phyloP scores from a whole-genome alignment of 371 early-diverging fungal genomes.

The Parasitella parasitica region DNA sequence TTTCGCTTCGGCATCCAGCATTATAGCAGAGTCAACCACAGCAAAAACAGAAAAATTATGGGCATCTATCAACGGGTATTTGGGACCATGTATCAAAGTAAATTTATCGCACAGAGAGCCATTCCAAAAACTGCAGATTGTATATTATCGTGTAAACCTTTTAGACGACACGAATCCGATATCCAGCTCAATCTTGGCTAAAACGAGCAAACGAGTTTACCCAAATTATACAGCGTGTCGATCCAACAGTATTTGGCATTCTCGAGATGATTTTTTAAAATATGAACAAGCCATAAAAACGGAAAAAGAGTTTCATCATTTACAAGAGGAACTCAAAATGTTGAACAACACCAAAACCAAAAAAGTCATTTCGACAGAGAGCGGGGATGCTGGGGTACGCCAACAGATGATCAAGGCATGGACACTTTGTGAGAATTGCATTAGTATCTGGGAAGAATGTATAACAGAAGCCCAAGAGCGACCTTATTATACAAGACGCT shows the following conservation, averaged over 20 bases:
- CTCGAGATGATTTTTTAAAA: constrained; percentile 51
- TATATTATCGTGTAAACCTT: constrained; percentile 48
- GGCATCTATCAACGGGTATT: neutral
- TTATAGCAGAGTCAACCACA: neutral
- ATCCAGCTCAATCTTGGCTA: constrained; percentile 55
- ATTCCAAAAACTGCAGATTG: constrained; percentile 53
- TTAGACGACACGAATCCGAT: constrained; percentile 38
- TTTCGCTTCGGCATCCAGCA: neutral
- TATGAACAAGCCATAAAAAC: constrained; percentile 56
- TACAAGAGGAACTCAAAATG: constrained; percentile 22
- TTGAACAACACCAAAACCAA: constrained; percentile 10
- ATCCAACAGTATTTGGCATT: constrained; percentile 51
- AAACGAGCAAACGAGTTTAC: constrained; percentile 55
- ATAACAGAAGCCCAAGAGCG: constrained; percentile 17
- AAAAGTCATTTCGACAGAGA: constrained; percentile 2
- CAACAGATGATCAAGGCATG: constrained; percentile 18
- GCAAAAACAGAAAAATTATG: constrained; percentile 8
- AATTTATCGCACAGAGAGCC: constrained; percentile 21
- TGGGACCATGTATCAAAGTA: constrained; percentile 36
- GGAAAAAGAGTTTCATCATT: constrained; percentile 31
- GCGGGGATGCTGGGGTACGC: constrained; percentile 16
- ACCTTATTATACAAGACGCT: constrained; percentile 47
- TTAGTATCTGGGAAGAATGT: constrained; percentile 46
- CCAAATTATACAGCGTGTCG: constrained; percentile 55
- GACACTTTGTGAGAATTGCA: constrained; percentile 38